These are phyloP conservation scores for Camelina hispida DNA, from an alignment of 345 rosid genomes.

Conservation along the genomic window DNA sequence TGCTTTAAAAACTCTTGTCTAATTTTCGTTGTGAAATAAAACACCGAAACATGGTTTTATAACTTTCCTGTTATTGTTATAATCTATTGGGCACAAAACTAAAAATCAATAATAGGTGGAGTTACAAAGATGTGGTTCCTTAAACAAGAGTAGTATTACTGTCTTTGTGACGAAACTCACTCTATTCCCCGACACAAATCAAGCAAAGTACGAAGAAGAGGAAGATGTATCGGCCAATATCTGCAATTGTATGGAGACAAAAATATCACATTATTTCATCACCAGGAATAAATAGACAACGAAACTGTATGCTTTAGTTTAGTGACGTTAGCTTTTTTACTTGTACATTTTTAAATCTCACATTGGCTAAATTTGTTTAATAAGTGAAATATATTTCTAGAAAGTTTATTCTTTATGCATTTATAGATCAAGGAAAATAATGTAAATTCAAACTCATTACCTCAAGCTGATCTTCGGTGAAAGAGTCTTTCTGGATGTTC, in stretches of 20 bases:
- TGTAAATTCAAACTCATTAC: slow-evolving; percentile 43
- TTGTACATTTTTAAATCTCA: slow-evolving; percentile 5
- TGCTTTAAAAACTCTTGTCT: too few relatives aligned
- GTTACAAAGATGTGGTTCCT: slow-evolving; percentile 23
- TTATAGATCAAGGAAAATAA: background rate
- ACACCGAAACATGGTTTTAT: slow-evolving; percentile 7
- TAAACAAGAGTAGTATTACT: slow-evolving; percentile 1
- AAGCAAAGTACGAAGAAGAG: slow-evolving; percentile 93
- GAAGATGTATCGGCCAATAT: slow-evolving; percentile 95
- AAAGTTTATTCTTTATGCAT: background rate
- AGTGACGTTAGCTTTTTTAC: background rate
- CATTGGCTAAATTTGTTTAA: background rate
- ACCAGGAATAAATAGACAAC: background rate
- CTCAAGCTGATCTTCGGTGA: slow-evolving; percentile 98
- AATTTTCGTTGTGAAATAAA: background rate
- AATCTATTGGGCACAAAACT: slow-evolving; percentile 7
- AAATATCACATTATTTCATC: slow-evolving; percentile 5
- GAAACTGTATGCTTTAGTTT: background rate
- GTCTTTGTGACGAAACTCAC: slow-evolving; percentile 11
- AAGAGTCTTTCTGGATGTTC: slow-evolving; percentile 87
- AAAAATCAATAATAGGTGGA: slow-evolving; percentile 1
- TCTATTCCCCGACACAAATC: slow-evolving; percentile 36
- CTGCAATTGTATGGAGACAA: slow-evolving; percentile 53
- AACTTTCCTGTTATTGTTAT: background rate
- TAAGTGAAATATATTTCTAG: background rate